These are phyloP conservation scores for Solanum medicagineum DNA, from an alignment of 257 asterid genomes.

Conservation along the genomic window DNA sequence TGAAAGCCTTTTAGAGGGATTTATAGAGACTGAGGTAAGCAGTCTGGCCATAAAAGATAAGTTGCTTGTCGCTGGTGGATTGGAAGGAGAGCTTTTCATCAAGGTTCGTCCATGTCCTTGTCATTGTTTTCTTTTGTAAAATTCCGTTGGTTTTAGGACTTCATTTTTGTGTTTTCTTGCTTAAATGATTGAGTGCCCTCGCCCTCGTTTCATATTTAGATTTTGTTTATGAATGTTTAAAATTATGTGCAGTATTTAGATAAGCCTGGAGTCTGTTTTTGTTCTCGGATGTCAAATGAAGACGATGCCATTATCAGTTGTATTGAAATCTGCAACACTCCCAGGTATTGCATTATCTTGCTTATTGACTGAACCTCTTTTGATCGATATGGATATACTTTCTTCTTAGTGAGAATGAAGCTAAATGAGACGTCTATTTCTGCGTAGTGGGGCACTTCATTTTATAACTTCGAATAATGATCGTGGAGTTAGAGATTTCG, in stretches of 20 bases:
- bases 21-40: conserved; percentile 70
- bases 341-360: conserved; percentile 33
- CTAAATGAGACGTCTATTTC: conserved; percentile 13
- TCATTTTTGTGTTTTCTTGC: background rate
- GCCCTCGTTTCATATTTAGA: background rate
- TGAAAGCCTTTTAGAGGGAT: conserved; percentile 67
- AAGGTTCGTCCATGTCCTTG: conserved; percentile 30
- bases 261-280: conserved; percentile 74
- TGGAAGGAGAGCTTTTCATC: conserved; percentile 90
- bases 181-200: background rate
- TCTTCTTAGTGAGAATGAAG: background rate
- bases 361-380: background rate
- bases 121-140: conserved; percentile 25
- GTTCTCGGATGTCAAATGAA: conserved; percentile 64
- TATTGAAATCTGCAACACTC: conserved; percentile 49
- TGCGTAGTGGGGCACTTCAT: conserved; percentile 76
- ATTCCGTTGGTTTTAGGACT: background rate
- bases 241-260: conserved; percentile 53
- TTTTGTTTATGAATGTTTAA: background rate
- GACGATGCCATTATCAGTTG: conserved; percentile 90
- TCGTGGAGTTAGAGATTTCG: conserved; percentile 71
- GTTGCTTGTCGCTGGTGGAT: conserved; percentile 46
- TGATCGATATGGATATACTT: background rate
- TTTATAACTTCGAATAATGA: conserved; percentile 82
- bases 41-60: conserved; percentile 61